Conservation (phyloP, 176 grass and related monocot species). For the Themeda triandra region DNA sequence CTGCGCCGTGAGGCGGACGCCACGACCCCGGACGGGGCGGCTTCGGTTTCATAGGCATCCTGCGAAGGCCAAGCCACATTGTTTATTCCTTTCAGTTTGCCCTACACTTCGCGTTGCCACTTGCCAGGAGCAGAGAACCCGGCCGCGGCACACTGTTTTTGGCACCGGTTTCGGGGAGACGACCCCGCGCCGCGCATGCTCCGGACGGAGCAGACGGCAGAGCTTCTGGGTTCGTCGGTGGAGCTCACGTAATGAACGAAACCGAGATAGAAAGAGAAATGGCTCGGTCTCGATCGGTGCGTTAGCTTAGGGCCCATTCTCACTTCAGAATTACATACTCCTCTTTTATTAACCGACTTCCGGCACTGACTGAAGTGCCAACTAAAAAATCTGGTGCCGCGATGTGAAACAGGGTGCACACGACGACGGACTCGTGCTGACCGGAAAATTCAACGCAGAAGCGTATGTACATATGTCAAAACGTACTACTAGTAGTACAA, state of each 20-base stretch:
- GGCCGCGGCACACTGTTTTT: not conserved
- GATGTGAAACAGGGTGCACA: not conserved
- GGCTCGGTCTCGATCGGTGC: not conserved
- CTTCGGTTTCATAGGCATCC: not conserved
- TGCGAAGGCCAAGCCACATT: not conserved
- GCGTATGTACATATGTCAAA: not conserved
- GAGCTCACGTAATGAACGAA: not conserved
- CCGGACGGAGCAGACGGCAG: not conserved
- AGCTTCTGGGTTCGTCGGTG: not conserved
- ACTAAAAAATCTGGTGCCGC: not conserved
- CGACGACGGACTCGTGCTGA: not conserved
- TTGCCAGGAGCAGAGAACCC: not conserved
- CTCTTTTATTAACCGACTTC: not conserved
- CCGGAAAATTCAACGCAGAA: not conserved
- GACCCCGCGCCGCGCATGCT: not conserved
- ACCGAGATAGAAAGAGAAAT: not conserved
- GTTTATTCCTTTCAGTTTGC: not conserved
- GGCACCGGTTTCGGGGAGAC: not conserved
- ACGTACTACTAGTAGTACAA: not conserved
- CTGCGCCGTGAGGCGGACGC: constrained; percentile 3
- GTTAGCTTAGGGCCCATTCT: not conserved
- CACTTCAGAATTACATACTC: not conserved
- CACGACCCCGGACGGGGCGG: not conserved
- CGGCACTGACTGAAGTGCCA: not conserved
- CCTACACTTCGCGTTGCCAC: not conserved